Evolutionary conservation across 345 rosid species (phyloP), one percentile per base, ranked within the genome.

Genomic region (Turritis glabra): DNA sequence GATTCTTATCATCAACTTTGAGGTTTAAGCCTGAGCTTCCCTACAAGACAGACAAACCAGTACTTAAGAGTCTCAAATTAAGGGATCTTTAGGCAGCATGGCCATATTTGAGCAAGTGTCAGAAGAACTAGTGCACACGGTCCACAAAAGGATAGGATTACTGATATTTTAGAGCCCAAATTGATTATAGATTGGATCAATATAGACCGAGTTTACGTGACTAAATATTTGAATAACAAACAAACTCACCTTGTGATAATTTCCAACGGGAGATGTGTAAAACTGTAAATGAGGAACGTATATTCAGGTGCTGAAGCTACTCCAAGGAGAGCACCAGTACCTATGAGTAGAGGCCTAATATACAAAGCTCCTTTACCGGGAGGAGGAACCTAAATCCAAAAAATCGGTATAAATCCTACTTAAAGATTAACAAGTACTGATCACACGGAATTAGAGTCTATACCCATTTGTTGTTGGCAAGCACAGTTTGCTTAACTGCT

Each of bases 271-370:
- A 29, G 86, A 80, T 66, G 67, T 85, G 65, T 83, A n/a, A n/a
- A n/a, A n/a, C n/a, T n/a, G n/a, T n/a, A 87, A 6, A 74, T 67
- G 23, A 87, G 76, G 52, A 89, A 82, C 0, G 82, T 83, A 64
- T 74, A 85, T 5, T 87, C 86, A 7, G 88, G 83, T 12, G 90
- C 80, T 17, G 92, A 84, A 22, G 78, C 85, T 7, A 87, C 3
- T 11, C 92, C 86, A 35, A 87, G 79, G 12, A 76, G 4, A 32
- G 82, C 47, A 27, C 95, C 83, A 43, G 64, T 85, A 23, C 90
- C 95, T 76, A 87, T 69, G 12, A 87, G 86, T 72, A 89, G 21
- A 33, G 90, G 95, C 81, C 95, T 85, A 2, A 87, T 43, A 69
- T 89, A 89, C 63, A 89, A 29, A 15, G 95, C 41, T 29, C 92